These are phyloP conservation scores for Aspergillus tamarii DNA, from an alignment of 2,329 filamentous ascomycete species.

Conservation along the genomic window DNA sequence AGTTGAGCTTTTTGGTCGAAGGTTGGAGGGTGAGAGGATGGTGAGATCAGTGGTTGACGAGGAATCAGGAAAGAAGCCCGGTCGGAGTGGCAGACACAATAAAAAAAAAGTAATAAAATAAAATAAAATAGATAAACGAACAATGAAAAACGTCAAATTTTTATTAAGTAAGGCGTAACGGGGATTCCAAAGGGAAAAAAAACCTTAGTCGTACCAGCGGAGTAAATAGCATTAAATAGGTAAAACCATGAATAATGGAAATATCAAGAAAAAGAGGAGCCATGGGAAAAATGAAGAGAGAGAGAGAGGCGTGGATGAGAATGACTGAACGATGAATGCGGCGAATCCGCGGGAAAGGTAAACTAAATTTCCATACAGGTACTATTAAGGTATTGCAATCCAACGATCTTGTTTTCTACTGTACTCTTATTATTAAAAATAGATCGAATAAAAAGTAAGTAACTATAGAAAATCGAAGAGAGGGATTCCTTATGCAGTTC, in stretches of 20 bases:
- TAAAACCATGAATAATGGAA: slow-evolving; percentile 6
- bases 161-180: slow-evolving; percentile 1
- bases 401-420: too few relatives aligned
- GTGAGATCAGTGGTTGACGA: slow-evolving; percentile 6
- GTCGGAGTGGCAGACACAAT: not conserved
- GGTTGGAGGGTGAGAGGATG: not conserved
- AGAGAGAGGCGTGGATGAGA: too few relatives aligned
- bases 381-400: too few relatives aligned
- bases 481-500: slow-evolving; percentile 14
- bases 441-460: not conserved
- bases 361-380: not conserved
- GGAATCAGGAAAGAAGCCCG: not conserved
- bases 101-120: not conserved
- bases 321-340: slow-evolving; percentile 12
- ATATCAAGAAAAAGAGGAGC: not conserved
- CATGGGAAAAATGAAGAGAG: not conserved
- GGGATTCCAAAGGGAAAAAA: not conserved
- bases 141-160: not conserved
- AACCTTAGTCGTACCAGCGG: not conserved
- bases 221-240: not conserved
- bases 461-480: slow-evolving; percentile 1
- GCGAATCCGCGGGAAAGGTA: slow-evolving; percentile 8
- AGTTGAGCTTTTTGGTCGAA: not conserved
- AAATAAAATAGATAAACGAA: not conserved
- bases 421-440: not conserved